These are phyloP conservation scores for Dryas alaskensis DNA, from an alignment of 306 rosid species.

Conservation along the genomic window DNA sequence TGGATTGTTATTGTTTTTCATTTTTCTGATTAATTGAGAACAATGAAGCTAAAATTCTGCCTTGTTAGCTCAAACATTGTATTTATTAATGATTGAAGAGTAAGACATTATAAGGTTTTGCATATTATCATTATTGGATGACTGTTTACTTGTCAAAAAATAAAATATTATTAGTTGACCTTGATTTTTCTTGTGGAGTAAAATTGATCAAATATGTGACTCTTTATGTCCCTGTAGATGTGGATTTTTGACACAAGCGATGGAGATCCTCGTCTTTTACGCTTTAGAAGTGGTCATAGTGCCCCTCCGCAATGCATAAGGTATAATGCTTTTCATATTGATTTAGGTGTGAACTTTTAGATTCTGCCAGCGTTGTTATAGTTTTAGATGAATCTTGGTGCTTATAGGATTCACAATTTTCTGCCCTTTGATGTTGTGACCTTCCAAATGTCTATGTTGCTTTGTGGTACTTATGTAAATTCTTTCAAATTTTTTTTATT, in stretches of 20 bases:
- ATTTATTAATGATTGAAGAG: neutral
- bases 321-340: constrained; percentile 43
- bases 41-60: neutral
- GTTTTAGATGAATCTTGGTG: neutral
- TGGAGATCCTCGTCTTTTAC: constrained; percentile 85
- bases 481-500: neutral
- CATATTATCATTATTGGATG: neutral
- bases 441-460: neutral
- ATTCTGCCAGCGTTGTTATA: neutral
- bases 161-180: neutral
- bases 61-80: neutral
- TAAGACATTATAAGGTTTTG: neutral
- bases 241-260: constrained; percentile 95
- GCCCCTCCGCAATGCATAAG: constrained; percentile 94
- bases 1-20: neutral
- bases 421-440: neutral
- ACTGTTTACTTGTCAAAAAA: neutral
- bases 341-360: constrained; percentile 15
- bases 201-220: neutral
- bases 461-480: neutral
- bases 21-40: neutral
- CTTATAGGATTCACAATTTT: constrained; percentile 1
- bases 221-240: constrained; percentile 49
- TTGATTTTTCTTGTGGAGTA: neutral
- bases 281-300: constrained; percentile 91